phyloP scores from a whole-genome alignment of 2,329 filamentous ascomycete species.

The Aspergillus piperis region DNA sequence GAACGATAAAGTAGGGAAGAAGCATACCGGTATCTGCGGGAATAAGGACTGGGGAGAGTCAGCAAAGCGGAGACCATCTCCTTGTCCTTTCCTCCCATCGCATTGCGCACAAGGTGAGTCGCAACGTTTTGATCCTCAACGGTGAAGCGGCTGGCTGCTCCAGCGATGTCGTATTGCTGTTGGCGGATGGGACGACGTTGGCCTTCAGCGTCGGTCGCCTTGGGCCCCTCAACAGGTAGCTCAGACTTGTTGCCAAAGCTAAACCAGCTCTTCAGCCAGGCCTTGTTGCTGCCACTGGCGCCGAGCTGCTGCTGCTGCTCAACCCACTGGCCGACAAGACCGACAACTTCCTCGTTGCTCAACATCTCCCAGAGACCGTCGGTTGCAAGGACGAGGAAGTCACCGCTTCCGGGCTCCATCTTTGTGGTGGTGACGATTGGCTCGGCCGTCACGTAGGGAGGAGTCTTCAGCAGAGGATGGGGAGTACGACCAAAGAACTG shows the following conservation, averaged over 20 bases:
- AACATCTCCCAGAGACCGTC: conserved; percentile 99
- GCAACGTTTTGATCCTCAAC: conserved; percentile 95
- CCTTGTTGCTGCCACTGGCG: conserved; percentile 47
- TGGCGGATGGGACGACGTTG: conserved; percentile 82
- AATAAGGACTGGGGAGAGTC: conserved; percentile 88
- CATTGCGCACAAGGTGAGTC: conserved; percentile 92
- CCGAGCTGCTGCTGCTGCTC: conserved; percentile 65
- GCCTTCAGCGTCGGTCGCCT: conserved; percentile 58
- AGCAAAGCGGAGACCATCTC: conserved; percentile 92
- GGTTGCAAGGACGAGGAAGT: conserved; percentile 94
- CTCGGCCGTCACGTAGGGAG: conserved; percentile 96
- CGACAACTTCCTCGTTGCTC: conserved; percentile 96
- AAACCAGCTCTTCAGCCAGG: conserved; percentile 74
- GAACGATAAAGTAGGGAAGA: not conserved
- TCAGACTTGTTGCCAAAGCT: conserved; percentile 50
- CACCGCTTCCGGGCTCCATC: conserved; percentile 82
- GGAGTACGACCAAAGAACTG: conserved; percentile 86
- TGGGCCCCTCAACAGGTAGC: conserved; percentile 74
- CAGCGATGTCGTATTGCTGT: conserved; percentile 82
- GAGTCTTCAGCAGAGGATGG: conserved; percentile 77
- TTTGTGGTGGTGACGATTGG: conserved; percentile 92
- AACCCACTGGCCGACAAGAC: conserved; percentile 94
- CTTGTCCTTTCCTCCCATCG: conserved; percentile 85
- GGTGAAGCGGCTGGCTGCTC: conserved; percentile 73
- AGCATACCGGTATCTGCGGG: conserved; percentile 79